Evolutionary conservation across 208 protist genomes (phyloP), one percentile per base, ranked within the genome.

Genomic region (Baffinella frigidus): DNA sequence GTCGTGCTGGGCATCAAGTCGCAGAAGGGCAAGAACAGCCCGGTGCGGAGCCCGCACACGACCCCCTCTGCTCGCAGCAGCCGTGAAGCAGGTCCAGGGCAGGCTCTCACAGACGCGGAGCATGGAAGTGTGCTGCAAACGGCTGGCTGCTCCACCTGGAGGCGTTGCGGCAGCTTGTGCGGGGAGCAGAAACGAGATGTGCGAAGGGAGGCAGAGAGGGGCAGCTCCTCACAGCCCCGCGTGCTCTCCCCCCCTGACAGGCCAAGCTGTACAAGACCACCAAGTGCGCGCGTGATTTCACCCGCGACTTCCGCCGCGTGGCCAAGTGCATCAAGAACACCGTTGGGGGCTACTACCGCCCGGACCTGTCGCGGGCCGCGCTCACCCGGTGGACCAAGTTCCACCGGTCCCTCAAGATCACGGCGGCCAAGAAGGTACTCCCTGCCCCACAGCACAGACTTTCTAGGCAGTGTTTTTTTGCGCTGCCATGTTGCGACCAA

Each of bases 241-340:
- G n/a, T n/a, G n/a, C n/a, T n/a, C n/a, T n/a, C n/a, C n/a, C n/a
- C n/a, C n/a, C n/a, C n/a, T n/a, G n/a, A n/a, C 56, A 64, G 56
- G 56, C 56, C 0, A 14, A 64, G 56, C 56, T 64, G 2, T 64
- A n/a, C 56, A 64, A 64, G 56, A n/a, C 30, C 24, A 64, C 56
- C 56, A 64, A 64, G 56, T 17, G 7, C 17, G 48, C 48, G 11
- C 48, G 48, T 56, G 7, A 56, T 56, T 56, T 7, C 7, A 7
- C 11, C 17, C 7, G 48, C 17, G 48, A 24, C 7, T 56, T 7
- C 11, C 17, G 48, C 7, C 56, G 41, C 24, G 77, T 87, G 2
- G 77, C 77, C 44, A 87, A 87, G 48, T 87, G 77, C 77, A 43
- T 87, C 50, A 50, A 41, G 39, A 80, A 80, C 39, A 80, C 71